Evolutionary conservation across 805 yeast species (phyloP).

Genomic region (Gaillardinia entomophila): DNA sequence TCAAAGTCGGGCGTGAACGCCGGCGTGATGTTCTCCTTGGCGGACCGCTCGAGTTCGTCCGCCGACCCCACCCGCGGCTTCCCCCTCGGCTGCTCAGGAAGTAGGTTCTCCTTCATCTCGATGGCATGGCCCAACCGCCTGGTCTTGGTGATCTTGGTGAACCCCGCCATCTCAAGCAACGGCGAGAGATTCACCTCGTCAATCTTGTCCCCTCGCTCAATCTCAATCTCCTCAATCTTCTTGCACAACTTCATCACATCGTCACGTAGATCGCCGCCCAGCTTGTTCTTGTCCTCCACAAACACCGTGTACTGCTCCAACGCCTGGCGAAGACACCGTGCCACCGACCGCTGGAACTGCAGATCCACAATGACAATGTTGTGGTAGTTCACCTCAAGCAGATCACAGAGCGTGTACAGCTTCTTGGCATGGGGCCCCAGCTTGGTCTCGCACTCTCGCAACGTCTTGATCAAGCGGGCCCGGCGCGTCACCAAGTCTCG

Average conservation of each 20-base stretch:
- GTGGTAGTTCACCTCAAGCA: constrained; percentile 45
- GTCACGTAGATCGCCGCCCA: constrained; percentile 40
- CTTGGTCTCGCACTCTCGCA: constrained; percentile 37
- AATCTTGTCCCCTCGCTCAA: background rate
- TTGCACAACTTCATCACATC: constrained; percentile 37
- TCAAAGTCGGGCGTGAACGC: too few relatives aligned
- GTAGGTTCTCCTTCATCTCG: background rate
- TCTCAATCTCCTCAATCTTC: background rate
- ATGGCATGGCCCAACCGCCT: background rate
- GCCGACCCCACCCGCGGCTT: too few relatives aligned
- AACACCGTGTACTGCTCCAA: constrained; percentile 46
- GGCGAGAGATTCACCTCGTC: too few relatives aligned
- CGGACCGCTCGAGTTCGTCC: too few relatives aligned
- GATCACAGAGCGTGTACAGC: constrained; percentile 41
- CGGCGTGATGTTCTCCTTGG: too few relatives aligned
- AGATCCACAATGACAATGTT: constrained; percentile 48
- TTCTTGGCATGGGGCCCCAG: constrained; percentile 40
- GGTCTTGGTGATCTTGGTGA: background rate
- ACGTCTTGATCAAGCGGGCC: constrained; percentile 28
- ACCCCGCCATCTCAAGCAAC: too few relatives aligned
- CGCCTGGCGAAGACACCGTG: constrained; percentile 39
- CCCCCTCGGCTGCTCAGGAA: too few relatives aligned
- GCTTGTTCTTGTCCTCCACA: constrained; percentile 43
- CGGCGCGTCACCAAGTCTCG: constrained; percentile 32
- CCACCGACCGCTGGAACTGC: constrained; percentile 45